Base-by-base conservation (phyloP, 192 early-diverging fungal genomes). In the Phlyctochytrium planicorne region DNA sequence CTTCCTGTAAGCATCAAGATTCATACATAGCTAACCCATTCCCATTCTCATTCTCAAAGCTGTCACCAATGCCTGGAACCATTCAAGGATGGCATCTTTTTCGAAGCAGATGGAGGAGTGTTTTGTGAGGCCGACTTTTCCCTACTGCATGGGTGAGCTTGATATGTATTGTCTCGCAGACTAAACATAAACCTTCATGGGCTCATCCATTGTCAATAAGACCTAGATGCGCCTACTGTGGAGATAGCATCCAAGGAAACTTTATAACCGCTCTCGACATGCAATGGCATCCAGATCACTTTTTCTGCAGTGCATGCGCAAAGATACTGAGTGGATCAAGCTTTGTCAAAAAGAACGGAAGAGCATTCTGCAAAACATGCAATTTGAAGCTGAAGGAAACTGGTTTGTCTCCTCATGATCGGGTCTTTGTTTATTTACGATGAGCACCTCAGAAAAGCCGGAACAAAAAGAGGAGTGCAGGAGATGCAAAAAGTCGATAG, bases 281-380 rank as follows among this genome's bases (percentile, higher is more conserved):
- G 50, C 80, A 79, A 52, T 85, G 81, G 80, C 84, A 85, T 68
- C 52, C 78, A 3, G 76, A 80, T 16, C 81, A 83, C 40, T 85
- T 85, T 59, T 64, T 67, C 29, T 85, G 72, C 59, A 62, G 67
- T 2, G 36, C 52, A 12, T 85, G 76, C 61, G 77, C 75, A n/a
- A 74, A 65, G 34, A 27, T 60, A 0, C 66, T 81, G 2, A 29
- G 20, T 29, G 71, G 76, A 23, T 52, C 67, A 35, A 72, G 61
- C 1, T 85, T 81, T 59, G 69, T 79, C 34, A 67, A 71, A 40
- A 77, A 74, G 34, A 57, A 83, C 59, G 76, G 65, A 34, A 77
- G 78, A 50, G 75, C 84, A 10, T 78, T 76, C 52, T 83, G 81
- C 75, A 74, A 80, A 65, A 30, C 67, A 12, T 85, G 84, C 60